phyloP scores from a whole-genome alignment of 208 protist genomes.

The Trypanosoma boissoni region DNA sequence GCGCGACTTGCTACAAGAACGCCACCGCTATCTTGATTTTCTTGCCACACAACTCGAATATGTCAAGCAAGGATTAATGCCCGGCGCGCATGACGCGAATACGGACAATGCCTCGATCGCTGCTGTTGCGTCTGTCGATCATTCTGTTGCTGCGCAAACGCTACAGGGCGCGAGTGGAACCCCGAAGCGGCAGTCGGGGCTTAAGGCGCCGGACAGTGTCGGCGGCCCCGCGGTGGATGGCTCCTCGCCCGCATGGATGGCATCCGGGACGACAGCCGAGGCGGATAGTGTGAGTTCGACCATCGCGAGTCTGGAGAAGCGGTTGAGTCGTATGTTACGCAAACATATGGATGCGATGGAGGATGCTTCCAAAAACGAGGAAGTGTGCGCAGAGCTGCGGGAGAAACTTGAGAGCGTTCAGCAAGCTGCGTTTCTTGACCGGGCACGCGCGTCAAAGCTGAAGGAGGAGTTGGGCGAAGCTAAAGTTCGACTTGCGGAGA shows the following conservation, averaged over 20 bases:
- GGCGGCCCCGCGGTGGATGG: not conserved
- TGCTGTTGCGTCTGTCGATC: not conserved
- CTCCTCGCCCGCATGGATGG: not conserved
- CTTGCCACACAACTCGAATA: conserved; percentile 17
- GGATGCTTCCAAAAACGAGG: conserved; percentile 38
- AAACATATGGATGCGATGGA: conserved; percentile 58
- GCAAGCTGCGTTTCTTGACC: conserved; percentile 58
- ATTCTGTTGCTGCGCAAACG: not conserved
- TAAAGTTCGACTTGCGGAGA: conserved; percentile 28
- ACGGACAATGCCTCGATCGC: not conserved
- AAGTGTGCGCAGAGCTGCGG: conserved; percentile 47
- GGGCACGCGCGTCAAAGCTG: conserved; percentile 56
- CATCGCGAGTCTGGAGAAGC: conserved; percentile 49
- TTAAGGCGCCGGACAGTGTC: not conserved
- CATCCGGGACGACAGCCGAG: conserved; percentile 17
- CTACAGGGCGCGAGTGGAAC: no score
- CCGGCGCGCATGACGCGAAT: not conserved
- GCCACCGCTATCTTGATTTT: conserved; percentile 63
- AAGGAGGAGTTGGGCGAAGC: conserved; percentile 61
- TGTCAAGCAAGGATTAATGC: conserved; percentile 9
- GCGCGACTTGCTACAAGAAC: conserved; percentile 65
- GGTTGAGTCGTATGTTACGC: conserved; percentile 57
- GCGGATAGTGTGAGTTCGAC: conserved; percentile 24
- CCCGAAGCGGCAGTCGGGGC: no score
- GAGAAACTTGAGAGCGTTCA: conserved; percentile 54